phyloP scores from a whole-genome alignment of 2,329 filamentous ascomycete genomes.

The Curvularia eragrostidis region DNA sequence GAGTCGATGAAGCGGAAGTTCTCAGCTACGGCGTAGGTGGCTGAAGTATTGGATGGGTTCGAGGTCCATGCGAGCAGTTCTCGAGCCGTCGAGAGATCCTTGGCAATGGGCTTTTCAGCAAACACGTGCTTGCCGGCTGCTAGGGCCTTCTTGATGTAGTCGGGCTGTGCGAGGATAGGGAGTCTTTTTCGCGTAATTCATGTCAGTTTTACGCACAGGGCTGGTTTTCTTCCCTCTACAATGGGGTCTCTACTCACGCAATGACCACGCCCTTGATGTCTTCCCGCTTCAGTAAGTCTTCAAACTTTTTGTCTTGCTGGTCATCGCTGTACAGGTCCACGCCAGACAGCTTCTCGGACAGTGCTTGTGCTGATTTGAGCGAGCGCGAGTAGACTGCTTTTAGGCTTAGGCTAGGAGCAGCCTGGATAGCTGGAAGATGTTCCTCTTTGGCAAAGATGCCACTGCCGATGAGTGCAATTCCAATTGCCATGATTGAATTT shows the following conservation, averaged over 20 bases:
- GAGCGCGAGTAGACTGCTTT: conserved; percentile 73
- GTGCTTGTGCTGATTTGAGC: conserved; percentile 60
- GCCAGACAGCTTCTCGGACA: conserved; percentile 46
- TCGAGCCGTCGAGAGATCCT: conserved; percentile 61
- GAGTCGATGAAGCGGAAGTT: conserved; percentile 71
- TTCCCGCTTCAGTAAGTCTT: conserved; percentile 60
- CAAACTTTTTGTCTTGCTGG: conserved; percentile 55
- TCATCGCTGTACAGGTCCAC: conserved; percentile 67
- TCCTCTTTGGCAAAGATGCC: conserved; percentile 68
- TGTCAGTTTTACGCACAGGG: neutral
- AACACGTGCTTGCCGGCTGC: conserved; percentile 73
- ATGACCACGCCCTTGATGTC: conserved; percentile 65
- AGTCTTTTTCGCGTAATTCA: conserved; percentile 46
- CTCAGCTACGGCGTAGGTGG: conserved; percentile 65
- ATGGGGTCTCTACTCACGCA: conserved; percentile 47
- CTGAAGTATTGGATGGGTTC: conserved; percentile 47
- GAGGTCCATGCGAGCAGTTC: conserved; percentile 58
- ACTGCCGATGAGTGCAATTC: conserved; percentile 67
- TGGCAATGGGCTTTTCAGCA: conserved; percentile 72
- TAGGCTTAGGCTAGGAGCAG: conserved; percentile 60
- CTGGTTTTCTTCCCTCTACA: neutral
- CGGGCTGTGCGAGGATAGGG: conserved; percentile 67
- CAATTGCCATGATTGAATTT: conserved; percentile 46
- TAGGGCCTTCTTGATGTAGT: conserved; percentile 64
- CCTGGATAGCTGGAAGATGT: conserved; percentile 68